phyloP scores from a whole-genome alignment of 1,284 basidiomycete genomes.

The Schizophyllum amplum region DNA sequence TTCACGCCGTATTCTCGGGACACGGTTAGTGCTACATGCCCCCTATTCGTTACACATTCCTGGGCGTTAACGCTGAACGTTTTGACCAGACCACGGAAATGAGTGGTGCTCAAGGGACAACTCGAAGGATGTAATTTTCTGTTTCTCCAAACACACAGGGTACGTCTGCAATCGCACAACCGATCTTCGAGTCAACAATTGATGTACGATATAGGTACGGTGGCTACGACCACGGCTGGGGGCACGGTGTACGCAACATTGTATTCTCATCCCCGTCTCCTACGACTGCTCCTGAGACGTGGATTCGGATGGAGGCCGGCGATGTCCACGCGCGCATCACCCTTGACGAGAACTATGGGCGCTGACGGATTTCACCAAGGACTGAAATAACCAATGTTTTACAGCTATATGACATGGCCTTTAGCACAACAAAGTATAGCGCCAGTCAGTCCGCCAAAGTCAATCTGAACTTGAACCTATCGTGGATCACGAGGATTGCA shows the following conservation, averaged over 20 bases:
- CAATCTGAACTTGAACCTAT: too few species aligned
- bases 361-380: too few species aligned
- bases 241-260: constrained; percentile 56
- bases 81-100: constrained; percentile 52
- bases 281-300: constrained; percentile 41
- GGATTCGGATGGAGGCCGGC: constrained; percentile 53
- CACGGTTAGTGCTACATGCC: constrained; percentile 36
- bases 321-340: constrained; percentile 31
- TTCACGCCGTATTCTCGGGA: constrained; percentile 58
- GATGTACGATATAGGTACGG: constrained; percentile 46
- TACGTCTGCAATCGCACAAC: constrained; percentile 23
- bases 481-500: too few species aligned
- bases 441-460: too few species aligned
- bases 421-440: too few species aligned
- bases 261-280: constrained; percentile 43
- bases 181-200: neutral
- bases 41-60: neutral
- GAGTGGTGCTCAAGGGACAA: constrained; percentile 67
- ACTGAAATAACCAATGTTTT: too few species aligned
- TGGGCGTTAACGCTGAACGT: neutral
- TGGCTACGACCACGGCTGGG: constrained; percentile 53
- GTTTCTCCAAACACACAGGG: constrained; percentile 69
- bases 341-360: constrained; percentile 12
- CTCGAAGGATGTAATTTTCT: constrained; percentile 53
- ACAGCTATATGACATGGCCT: too few species aligned